phyloP scores from a whole-genome alignment of 2,329 filamentous ascomycete genomes.

The Sclerotiophoma versabilis region DNA sequence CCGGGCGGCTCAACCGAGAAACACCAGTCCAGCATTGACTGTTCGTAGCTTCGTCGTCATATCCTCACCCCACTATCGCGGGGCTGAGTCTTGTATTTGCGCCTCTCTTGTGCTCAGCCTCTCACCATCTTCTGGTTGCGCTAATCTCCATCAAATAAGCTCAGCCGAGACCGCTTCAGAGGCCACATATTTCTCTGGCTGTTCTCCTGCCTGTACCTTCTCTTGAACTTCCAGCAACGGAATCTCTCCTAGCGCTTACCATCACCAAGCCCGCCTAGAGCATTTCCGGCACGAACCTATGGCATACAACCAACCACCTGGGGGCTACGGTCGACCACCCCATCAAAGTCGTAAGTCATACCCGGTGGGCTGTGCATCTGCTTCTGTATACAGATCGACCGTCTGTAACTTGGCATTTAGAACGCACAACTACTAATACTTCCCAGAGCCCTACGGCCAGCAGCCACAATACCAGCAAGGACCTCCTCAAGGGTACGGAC shows the following conservation, averaged over 20 bases:
- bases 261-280: background rate
- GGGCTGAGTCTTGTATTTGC: conserved; percentile 7
- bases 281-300: background rate
- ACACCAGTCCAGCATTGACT: background rate
- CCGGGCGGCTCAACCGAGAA: conserved; percentile 1
- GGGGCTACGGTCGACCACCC: conserved; percentile 37
- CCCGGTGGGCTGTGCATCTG: conserved; percentile 15
- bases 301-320: conserved; percentile 36
- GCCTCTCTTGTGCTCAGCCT: conserved; percentile 3
- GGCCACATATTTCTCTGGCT: background rate
- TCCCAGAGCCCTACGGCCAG: conserved; percentile 29
- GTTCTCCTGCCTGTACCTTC: background rate
- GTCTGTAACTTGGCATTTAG: conserved; percentile 20
- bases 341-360: conserved; percentile 41
- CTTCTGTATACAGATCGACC: background rate
- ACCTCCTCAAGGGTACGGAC: conserved; percentile 33
- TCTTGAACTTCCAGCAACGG: background rate
- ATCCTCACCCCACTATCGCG: conserved; percentile 13
- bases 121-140: background rate
- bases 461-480: conserved; percentile 37
- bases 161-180: conserved; percentile 1
- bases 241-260: conserved; percentile 14
- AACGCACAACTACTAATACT: conserved; percentile 29
- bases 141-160: background rate
- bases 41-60: conserved; percentile 14